Evolutionary conservation across 2,329 filamentous ascomycete genomes (phyloP), one percentile per base, ranked within the genome.

Genomic region (Cordyceps pruinosa): DNA sequence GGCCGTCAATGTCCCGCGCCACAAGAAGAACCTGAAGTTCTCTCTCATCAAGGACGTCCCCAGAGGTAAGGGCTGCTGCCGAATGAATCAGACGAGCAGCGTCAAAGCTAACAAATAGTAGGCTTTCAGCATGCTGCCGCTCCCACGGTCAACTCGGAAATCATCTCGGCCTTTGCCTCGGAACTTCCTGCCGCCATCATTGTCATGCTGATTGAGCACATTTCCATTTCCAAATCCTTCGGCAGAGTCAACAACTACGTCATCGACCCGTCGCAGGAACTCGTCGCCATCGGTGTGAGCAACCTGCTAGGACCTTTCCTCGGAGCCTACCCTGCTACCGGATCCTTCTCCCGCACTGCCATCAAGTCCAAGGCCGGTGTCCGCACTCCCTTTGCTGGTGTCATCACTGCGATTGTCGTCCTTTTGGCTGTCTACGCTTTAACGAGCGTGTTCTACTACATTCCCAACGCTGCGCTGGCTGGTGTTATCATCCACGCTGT

Each of bases 291-390:
- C 62, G 93, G 93, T 61, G 83, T 97, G 26, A 88, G 87, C 35
- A 97, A 97, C 69, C 77, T 97, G 37, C 78, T 97, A 8, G 92
- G 90, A 1, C 91, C 94, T 2, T 96, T 97, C 75, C 79, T 97
- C 3, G 94, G 93, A 51, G 94, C 81, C 2, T 99, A 96, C 67
- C 90, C 93, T 15, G 89, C 90, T 0, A 99, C 93, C 2, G 94
- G 94, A 1, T 97, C 94, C 3, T 97, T 97, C 78, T 96, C 90
- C 35, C 86, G 94, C 60, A 97, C 94, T 28, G 93, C 94, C 54
- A 97, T 97, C 74, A 96, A 97, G 72, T 94, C 93, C 5, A 97
- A 97, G 73, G 92, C 94, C 50, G 94, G 94, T 66, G 93, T 97
- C 4, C 85, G 90, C 25, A 97, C 92, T 0, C 93, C 93, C 1